phyloP scores from a whole-genome alignment of 345 rosid genomes.

The Turnera subulata region DNA sequence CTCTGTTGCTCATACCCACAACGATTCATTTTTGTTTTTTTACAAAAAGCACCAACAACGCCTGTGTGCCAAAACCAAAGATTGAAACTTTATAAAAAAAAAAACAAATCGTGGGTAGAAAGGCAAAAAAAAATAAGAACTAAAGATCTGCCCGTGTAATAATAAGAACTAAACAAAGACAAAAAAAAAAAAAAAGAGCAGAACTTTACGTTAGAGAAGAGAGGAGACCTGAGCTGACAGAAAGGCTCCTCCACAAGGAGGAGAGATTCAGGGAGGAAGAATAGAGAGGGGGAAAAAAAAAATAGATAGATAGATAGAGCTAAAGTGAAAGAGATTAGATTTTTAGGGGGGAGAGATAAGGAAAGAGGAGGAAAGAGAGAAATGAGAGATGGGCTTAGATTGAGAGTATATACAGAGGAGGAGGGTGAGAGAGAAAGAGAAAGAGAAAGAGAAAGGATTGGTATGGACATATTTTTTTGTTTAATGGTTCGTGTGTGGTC shows the following conservation, averaged over 20 bases:
- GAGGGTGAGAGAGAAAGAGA: neutral
- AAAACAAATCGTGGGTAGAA: constrained; percentile 1
- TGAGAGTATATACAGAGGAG: neutral
- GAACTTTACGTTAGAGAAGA: neutral
- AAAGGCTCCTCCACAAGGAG: constrained; percentile 22
- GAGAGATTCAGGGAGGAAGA: constrained; percentile 20
- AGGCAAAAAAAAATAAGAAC: neutral
- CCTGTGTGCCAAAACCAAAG: neutral
- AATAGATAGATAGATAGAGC: too few relatives aligned
- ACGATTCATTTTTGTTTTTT: constrained; percentile 17
- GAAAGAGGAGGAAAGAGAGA: neutral
- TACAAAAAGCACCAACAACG: constrained; percentile 11
- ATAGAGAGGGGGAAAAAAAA: constrained; percentile 7
- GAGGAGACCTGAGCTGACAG: constrained; percentile 10
- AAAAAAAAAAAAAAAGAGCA: neutral
- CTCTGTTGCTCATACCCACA: constrained; percentile 30
- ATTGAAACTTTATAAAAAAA: neutral
- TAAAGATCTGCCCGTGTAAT: neutral
- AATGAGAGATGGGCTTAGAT: neutral
- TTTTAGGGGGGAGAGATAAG: neutral
- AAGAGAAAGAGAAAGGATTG: too few relatives aligned
- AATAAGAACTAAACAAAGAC: neutral
- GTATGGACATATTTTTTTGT: too few relatives aligned
- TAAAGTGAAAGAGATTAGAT: too few relatives aligned
- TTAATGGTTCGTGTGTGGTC: too few relatives aligned